Conservation (phyloP, 192 early-diverging fungal species). For the Borealophlyctis nickersoniae region DNA sequence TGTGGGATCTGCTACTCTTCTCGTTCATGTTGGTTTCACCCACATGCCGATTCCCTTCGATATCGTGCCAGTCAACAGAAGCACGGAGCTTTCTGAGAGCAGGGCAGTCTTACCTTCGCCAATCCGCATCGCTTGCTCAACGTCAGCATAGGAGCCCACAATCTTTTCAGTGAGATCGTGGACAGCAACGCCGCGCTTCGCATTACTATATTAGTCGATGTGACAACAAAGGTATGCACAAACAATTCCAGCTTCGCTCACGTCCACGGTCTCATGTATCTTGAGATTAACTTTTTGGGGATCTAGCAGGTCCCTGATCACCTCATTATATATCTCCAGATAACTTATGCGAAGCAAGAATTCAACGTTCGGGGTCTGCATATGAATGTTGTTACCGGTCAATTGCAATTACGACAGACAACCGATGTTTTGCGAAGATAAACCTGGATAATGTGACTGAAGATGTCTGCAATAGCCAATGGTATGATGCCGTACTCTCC, state of each 20-base stretch:
- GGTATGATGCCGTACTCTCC: slow-evolving; percentile 66
- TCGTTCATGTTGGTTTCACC: slow-evolving; percentile 94
- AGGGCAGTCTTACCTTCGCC: no score
- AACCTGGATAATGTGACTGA: slow-evolving; percentile 35
- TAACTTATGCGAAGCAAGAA: slow-evolving; percentile 92
- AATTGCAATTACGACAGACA: no score
- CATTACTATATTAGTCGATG: no score
- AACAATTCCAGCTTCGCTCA: neutral
- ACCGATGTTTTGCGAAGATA: no score
- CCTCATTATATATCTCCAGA: slow-evolving; percentile 85
- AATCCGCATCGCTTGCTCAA: slow-evolving; percentile 33
- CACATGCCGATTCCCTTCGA: slow-evolving; percentile 77
- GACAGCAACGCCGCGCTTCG: slow-evolving; percentile 46
- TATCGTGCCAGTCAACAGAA: no score
- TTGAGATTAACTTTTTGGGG: slow-evolving; percentile 77
- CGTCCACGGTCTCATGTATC: slow-evolving; percentile 76
- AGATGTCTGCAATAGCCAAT: slow-evolving; percentile 64
- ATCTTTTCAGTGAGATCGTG: slow-evolving; percentile 48
- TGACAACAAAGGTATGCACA: no score
- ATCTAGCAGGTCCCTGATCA: slow-evolving; percentile 83
- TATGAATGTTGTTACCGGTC: no score
- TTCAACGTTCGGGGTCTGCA: slow-evolving; percentile 62
- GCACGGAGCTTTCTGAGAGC: no score
- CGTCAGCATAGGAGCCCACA: slow-evolving; percentile 40
- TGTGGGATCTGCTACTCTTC: slow-evolving; percentile 87